These are phyloP conservation scores for Azolla pinnata DNA, from an alignment of 75 land plant genomes.

Conservation along the genomic window DNA sequence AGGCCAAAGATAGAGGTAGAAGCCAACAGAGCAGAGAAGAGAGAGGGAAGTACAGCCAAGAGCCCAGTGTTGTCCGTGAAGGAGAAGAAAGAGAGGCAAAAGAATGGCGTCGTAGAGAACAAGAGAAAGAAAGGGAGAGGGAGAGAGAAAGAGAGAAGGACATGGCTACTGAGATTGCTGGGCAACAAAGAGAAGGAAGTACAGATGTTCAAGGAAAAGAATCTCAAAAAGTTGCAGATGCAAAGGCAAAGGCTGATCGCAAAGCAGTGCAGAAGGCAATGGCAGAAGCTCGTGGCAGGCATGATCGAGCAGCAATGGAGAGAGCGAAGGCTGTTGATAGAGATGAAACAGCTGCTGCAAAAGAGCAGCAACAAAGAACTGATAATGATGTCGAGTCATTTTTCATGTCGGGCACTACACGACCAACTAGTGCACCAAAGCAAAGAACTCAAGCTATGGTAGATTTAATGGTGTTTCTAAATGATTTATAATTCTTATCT, in stretches of 20 bases:
- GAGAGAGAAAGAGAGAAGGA: constrained; percentile 9
- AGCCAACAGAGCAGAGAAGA: constrained; percentile 18
- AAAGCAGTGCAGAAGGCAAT: not conserved
- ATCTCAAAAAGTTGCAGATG: not conserved
- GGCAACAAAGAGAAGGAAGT: not conserved
- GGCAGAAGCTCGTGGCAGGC: constrained; percentile 46
- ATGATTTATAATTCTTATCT: too few species aligned
- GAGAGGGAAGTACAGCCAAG: constrained; percentile 30
- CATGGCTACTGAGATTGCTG: constrained; percentile 1
- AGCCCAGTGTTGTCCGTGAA: constrained; percentile 25
- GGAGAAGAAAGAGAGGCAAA: constrained; percentile 28
- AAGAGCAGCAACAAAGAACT: constrained; percentile 10
- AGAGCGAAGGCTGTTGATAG: constrained; percentile 18
- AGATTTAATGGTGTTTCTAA: too few species aligned
- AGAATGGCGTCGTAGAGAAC: not conserved
- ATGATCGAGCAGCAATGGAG: constrained; percentile 19
- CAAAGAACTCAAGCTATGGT: constrained; percentile 38
- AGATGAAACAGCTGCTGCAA: not conserved
- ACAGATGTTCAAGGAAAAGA: not conserved
- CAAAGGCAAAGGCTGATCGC: not conserved
- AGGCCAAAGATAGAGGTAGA: constrained; percentile 59
- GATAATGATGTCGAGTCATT: constrained; percentile 70
- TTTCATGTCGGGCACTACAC: constrained; percentile 40
- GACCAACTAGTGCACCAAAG: constrained; percentile 64
- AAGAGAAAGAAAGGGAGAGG: constrained; percentile 5